phyloP scores from a whole-genome alignment of 2,329 filamentous ascomycete species.

The Trichoderma koningii region DNA sequence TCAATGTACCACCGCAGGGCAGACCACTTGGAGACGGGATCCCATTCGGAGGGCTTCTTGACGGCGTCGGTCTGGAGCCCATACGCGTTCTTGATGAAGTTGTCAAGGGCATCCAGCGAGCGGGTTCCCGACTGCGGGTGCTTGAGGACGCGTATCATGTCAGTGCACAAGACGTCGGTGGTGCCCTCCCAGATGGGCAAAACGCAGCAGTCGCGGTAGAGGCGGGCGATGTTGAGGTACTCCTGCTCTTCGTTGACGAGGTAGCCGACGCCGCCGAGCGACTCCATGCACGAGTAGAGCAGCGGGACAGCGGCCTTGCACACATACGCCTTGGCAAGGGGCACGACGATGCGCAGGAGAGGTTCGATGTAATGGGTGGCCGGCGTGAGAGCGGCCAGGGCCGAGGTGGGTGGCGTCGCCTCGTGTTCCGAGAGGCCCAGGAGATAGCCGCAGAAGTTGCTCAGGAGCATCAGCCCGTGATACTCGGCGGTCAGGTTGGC shows the following conservation, averaged over 20 bases:
- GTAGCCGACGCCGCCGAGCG: conserved; percentile 67
- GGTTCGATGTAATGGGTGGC: conserved; percentile 40
- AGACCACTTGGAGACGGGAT: conserved; percentile 44
- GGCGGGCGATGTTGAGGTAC: conserved; percentile 65
- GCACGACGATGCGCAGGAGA: conserved; percentile 60
- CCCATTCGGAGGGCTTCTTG: conserved; percentile 35
- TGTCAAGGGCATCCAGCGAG: conserved; percentile 47
- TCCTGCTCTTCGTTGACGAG: conserved; percentile 64
- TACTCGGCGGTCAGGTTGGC: conserved; percentile 59
- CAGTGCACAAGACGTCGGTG: conserved; percentile 66
- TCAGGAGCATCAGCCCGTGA: conserved; percentile 57
- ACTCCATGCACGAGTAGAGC: conserved; percentile 62
- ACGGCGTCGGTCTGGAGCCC: conserved; percentile 33
- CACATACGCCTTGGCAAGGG: conserved; percentile 61
- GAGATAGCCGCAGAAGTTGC: conserved; percentile 55
- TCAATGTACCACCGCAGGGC: conserved; percentile 44
- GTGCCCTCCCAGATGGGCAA: conserved; percentile 73
- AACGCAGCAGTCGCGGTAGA: conserved; percentile 66
- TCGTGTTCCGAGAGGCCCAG: conserved; percentile 57
- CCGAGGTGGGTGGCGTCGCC: conserved; percentile 27
- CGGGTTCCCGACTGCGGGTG: conserved; percentile 44
- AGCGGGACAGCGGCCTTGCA: conserved; percentile 53
- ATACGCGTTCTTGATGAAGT: conserved; percentile 39
- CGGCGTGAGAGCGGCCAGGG: conserved; percentile 40
- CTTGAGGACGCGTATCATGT: conserved; percentile 51